Base-by-base conservation (phyloP, 257 asterid species). In the Euphrasia confusa region DNA sequence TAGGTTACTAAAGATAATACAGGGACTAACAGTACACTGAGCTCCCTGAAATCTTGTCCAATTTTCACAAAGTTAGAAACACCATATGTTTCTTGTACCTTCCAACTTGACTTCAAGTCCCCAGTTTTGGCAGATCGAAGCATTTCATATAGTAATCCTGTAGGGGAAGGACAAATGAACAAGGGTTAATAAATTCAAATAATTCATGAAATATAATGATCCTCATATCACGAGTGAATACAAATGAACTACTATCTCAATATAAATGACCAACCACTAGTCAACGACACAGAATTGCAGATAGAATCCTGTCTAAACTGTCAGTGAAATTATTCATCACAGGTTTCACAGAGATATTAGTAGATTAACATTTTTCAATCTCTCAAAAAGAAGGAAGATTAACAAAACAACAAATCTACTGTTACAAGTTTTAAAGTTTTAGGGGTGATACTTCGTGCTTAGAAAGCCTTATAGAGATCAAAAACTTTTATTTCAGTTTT, bases 121-220 rank as follows among this genome's bases (percentile, higher is more conserved):
- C 93, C 93, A 67, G 87, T 79, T 80, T 78, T 89, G 58, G 96
- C 84, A 18, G 96, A 84, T 64, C 97, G 89, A 72, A 92, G 97
- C 99, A 92, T 92, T 83, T 92, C 99, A 68, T 76, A 67, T 47
- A 92, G 74, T 68, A 92, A 78, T 74, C 99, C 99, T 92, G 92
- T 67, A 75, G 58, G 61, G 63, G 71, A 32, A 49, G 59, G 45
- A 71, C 33, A 33, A 28, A 54, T 44, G 60, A 68, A 67, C 61
- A 69, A 63, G 11, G 15, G 58, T 37, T 62, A 50, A 10, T 35
- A 60, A 58, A 52, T 54, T 59, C 50, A 18, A 61, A 45, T 13
- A 45, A 28, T 49, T 15, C 62, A 40, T 33, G 1, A 66, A 47
- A 24, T 7, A 57, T 55, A 54, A 4, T 10, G 37, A 17, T 57